Conservation (phyloP, 1,284 basidiomycete species). For the Irpex sp. region DNA sequence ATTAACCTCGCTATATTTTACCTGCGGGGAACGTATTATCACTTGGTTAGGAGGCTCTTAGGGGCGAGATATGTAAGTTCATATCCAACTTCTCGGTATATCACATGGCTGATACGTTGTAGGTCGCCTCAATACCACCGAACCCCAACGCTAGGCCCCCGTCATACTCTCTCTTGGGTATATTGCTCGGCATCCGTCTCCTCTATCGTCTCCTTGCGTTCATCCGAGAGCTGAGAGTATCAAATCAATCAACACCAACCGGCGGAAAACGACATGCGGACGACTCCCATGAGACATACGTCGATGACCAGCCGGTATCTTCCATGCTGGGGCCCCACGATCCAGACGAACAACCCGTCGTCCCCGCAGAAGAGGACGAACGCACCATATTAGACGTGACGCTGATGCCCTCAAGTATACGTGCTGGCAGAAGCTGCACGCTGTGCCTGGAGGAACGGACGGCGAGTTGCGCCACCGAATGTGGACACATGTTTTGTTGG, state of each 20-base stretch:
- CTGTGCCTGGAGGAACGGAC: conserved; percentile 82
- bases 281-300: conserved; percentile 44
- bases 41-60: conserved; percentile 65
- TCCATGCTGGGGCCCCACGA: conserved; percentile 48
- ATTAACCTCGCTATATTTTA: conserved; percentile 82
- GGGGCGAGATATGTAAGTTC: conserved; percentile 68
- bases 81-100: neutral
- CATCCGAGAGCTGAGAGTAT: conserved; percentile 27
- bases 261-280: conserved; percentile 26
- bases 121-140: conserved; percentile 72
- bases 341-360: conserved; percentile 45
- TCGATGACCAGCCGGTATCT: conserved; percentile 62
- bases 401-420: conserved; percentile 42
- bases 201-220: conserved; percentile 53
- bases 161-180: conserved; percentile 81
- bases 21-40: conserved; percentile 75
- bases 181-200: conserved; percentile 69
- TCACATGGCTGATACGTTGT: neutral
- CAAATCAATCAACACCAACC: conserved; percentile 16
- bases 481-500: conserved; percentile 95
- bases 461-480: conserved; percentile 83
- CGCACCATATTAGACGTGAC: conserved; percentile 58
- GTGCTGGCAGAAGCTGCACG: conserved; percentile 74
- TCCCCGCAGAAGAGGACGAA: conserved; percentile 64
- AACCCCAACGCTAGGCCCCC: conserved; percentile 69